Percentiles rank a stretch among this genome's conserved stretches.
Conservation (phyloP, 1,139 yeast species). For the Pichia inconspicua region DNA sequence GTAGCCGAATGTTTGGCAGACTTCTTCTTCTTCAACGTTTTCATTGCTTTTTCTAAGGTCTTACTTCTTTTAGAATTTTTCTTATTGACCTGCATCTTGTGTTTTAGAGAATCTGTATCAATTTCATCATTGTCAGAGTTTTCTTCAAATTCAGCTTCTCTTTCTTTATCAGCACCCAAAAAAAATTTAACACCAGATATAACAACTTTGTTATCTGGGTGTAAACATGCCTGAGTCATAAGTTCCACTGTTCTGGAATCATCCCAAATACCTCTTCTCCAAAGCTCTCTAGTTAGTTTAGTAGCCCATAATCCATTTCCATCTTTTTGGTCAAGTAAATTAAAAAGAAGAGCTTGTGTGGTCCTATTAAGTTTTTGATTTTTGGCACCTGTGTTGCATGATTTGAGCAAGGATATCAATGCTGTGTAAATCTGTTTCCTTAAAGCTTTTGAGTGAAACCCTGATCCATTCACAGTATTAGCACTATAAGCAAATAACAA, state of each 20-base stretch:
- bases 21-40: slow-evolving; percentile 57
- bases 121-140: slow-evolving; percentile 69
- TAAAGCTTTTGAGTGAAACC: slow-evolving; percentile 77
- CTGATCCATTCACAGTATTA: slow-evolving; percentile 33
- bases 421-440: slow-evolving; percentile 79
- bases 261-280: slow-evolving; percentile 98
- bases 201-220: slow-evolving; percentile 80
- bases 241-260: slow-evolving; percentile 92
- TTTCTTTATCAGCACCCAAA: slow-evolving; percentile 89
- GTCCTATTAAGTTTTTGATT: slow-evolving; percentile 82
- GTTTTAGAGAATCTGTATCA: slow-evolving; percentile 64
- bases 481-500: slow-evolving; percentile 52
- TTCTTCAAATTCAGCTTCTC: slow-evolving; percentile 75
- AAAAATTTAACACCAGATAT: slow-evolving; percentile 86
- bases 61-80: slow-evolving; percentile 73
- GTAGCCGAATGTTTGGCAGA: slow-evolving; percentile 51
- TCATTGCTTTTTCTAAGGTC: slow-evolving; percentile 66
- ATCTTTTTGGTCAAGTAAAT: slow-evolving; percentile 59
- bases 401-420: slow-evolving; percentile 66
- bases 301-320: slow-evolving; percentile 89
- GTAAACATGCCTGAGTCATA: slow-evolving; percentile 92
- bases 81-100: slow-evolving; percentile 76
- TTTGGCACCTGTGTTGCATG: slow-evolving; percentile 76
- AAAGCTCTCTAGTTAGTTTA: slow-evolving; percentile 83
- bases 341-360: slow-evolving; percentile 86